Percentiles rank a stretch among this genome's conserved stretches.
Evolutionary conservation across 139 green algal species (phyloP).

Genomic region (Monoraphidium neglectum): DNA sequence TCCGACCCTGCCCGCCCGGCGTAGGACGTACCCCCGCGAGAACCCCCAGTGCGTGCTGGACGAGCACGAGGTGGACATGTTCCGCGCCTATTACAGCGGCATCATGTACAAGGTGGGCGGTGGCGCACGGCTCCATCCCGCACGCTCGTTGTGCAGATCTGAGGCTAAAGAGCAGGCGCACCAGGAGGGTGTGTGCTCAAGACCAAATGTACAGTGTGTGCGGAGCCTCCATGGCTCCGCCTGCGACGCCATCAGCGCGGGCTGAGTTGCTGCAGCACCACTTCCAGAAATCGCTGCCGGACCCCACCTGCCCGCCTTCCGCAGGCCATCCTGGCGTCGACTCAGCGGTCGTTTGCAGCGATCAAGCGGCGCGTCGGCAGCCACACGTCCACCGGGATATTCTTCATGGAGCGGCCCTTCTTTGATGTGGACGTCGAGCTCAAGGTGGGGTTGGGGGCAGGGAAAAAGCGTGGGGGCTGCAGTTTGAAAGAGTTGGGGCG

Average conservation of each 20-base stretch:
- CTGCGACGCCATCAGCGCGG: too few relatives aligned
- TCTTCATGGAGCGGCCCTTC: conserved; percentile 83
- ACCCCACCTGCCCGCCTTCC: neutral
- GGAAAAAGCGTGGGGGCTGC: neutral
- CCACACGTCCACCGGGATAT: conserved; percentile 60
- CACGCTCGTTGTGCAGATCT: too few relatives aligned
- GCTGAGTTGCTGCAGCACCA: too few relatives aligned
- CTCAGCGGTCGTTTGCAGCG: conserved; percentile 60
- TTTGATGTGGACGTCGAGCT: conserved; percentile 93
- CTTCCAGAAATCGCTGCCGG: too few relatives aligned
- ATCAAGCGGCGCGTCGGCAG: conserved; percentile 81
- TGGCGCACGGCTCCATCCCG: too few relatives aligned
- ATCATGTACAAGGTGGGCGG: conserved; percentile 79
- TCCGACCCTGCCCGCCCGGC: too few relatives aligned
- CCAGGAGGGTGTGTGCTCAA: neutral
- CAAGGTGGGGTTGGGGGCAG: conserved; percentile 36
- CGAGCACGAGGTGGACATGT: conserved; percentile 52
- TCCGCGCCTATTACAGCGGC: conserved; percentile 76
- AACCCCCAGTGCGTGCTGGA: conserved; percentile 63
- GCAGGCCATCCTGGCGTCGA: conserved; percentile 71
- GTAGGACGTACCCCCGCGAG: conserved; percentile 67
- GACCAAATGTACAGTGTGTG: neutral
- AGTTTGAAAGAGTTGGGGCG: neutral
- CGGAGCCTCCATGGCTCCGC: too few relatives aligned
- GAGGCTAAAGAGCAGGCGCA: too few relatives aligned